Evolutionary conservation across 2,329 filamentous ascomycete species (phyloP), one percentile per base, ranked within the genome.

Genomic region (Pezicula radicicola): DNA sequence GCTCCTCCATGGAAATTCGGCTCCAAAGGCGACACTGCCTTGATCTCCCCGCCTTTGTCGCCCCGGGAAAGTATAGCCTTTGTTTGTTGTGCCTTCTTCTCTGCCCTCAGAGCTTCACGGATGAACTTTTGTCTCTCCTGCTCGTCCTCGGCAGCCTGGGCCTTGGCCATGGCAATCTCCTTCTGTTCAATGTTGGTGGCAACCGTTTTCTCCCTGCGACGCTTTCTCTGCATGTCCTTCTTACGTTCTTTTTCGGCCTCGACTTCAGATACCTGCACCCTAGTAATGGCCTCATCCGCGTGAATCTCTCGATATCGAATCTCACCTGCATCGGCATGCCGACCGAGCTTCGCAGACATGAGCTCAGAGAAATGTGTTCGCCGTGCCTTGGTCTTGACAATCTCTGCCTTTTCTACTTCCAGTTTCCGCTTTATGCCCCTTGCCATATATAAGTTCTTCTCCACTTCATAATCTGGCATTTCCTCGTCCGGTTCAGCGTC

Each of bases 171-270:
- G 4, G 91, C 89, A 3, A 88, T 83, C 57, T 94, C 89, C 73
- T 95, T 94, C 67, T 91, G 87, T 67, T 97, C 93, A 62, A 95
- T 88, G 6, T 91, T 93, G 54, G 95, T 88, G 4, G 91, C 91
- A 78, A 97, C 91, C 4, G 93, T 96, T 75, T 97, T 97, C 69
- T 97, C 93, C 16, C 94, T 88, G 41, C 94, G 87, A 54, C 94
- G 84, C 75, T 97, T 99, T 57, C 94, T 88, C 69, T 99, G 94
- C 91, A 99, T 97, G 66, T 99, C 94, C 75, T 99, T 99, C 77
- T 99, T 99, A 59, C 94, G 90, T 72, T 99, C 94, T 74, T 99
- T 99, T 71, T 99, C 94, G 55, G 93, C 91, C 55, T 88, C 88
- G 7, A 97, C 79, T 68, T 97, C 93, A 59, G 91, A 90, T 55